Evolutionary conservation across 2,329 filamentous ascomycete species (phyloP), one percentile per base, ranked within the genome.

Genomic region (Exutisphaerella laricina): DNA sequence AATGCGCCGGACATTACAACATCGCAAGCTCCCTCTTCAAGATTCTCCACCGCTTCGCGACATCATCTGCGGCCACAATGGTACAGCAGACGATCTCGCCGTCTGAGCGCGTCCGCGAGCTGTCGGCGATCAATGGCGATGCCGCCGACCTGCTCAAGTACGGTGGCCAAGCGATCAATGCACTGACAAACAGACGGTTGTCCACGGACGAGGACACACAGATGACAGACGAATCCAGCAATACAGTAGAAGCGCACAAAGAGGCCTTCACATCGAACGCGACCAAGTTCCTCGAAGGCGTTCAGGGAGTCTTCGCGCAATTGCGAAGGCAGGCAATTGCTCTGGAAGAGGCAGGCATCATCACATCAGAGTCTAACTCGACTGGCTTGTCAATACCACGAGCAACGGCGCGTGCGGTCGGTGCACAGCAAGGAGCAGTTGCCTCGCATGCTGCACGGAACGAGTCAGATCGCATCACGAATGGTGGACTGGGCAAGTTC

Each of bases 331-430:
- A 88, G 60, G 82, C 89, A 34, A 81, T 84, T 61, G 86, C 84
- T 0, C 70, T 94, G 3, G 86, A 94, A 63, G 87, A 94, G 65
- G 85, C 84, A 0, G 78, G 79, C 29, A 85, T 94, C 49, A 78
- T 94, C 55, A 60, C 70, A 1, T 61, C 71, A 3, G 67, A 73
- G 17, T 60, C 63, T 4, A 54, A 51, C 33, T 61, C 50, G 12
- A 33, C 45, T 41, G 29, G n/a, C 22, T 30, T 34, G 13, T 14
- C 17, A 14, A 34, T 41, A 4, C 46, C 41, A 29, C 31, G 41
- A 17, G 25, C 25, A 16, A 17, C 14, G 17, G 13, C 30, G 4
- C 21, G 23, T 21, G 3, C 34, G 18, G 44, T 32, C 34, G 48
- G 32, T 34, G 44, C 29, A 5, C 46, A 14, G 36, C 45, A 22